Evolutionary conservation across 495 filamentous ascomycete genomes (phyloP), one percentile per base, ranked within the genome.

Genomic region (Penicillium verhagenii): DNA sequence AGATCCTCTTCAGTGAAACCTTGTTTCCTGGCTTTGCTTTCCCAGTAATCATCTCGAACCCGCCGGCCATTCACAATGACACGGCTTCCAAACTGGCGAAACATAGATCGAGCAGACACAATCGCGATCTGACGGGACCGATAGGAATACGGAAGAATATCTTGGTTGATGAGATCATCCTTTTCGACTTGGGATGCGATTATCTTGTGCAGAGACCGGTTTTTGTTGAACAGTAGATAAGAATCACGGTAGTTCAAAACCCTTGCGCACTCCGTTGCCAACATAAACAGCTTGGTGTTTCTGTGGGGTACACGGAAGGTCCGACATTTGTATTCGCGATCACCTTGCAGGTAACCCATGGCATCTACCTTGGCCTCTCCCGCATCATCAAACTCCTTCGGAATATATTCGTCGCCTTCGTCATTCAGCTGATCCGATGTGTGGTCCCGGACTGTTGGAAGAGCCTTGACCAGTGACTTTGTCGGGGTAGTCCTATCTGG

Each of bases 201-300:
- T 63, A 99, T 99, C 76, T 97, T 99, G 80, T 85, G 93, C 18
- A 99, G 79, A 1, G 95, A 97, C 53, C 92, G 78, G 64, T 99
- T 99, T 74, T 99, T 99, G 81, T 99, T 99, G 78, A 99, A 99
- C 13, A 99, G 77, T 43, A 99, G 74, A 70, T 99, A 99, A 14
- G 95, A 99, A 69, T 99, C 94, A 52, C 94, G 84, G 67, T 99
- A 99, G 23, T 90, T 90, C 23, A 99, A 77, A 6, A 97, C 93
- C 47, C 94, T 82, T 9, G 95, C 94, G 68, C 95, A 99, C 74
- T 99, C 94, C 31, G 94, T 99, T 40, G 94, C 94, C 38, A 97
- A 82, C 94, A 99, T 99, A 70, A 97, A 99, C 9, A 97, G 79
- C 72, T 99, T 99, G 44, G 90, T 86, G 2, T 89, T 90, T 50